A percentile compares a stretch with the other conserved stretches of the same genome.
Evolutionary conservation across 2,329 filamentous ascomycete species (phyloP).

Genomic region (Golovinomyces cichoracearum): DNA sequence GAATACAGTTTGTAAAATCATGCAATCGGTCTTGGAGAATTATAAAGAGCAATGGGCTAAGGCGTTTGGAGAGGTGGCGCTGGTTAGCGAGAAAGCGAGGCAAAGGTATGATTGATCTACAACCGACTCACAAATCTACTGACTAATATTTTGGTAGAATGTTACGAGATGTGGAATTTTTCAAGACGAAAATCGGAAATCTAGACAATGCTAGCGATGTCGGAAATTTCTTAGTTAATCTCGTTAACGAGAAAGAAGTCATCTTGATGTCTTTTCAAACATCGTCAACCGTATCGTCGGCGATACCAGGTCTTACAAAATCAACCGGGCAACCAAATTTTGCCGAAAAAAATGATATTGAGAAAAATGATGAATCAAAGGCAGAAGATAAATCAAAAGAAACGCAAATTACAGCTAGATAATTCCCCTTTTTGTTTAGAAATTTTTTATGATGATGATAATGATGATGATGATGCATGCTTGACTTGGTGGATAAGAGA

Average conservation of each 20-base stretch:
- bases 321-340: not conserved
- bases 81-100: conserved; percentile 34
- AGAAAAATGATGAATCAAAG: not conserved
- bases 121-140: not conserved
- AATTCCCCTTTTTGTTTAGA: no score
- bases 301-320: not conserved
- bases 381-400: no score
- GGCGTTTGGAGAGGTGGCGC: conserved; percentile 31
- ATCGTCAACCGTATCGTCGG: no score
- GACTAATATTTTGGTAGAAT: conserved; percentile 22
- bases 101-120: conserved; percentile 25
- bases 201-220: conserved; percentile 36
- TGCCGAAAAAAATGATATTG: not conserved
- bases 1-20: conserved; percentile 37
- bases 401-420: no score
- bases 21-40: conserved; percentile 39
- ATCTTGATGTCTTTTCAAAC: not conserved
- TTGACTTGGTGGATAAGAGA: no score
- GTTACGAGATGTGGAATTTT: conserved; percentile 35
- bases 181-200: conserved; percentile 33
- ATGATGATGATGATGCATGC: no score
- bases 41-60: conserved; percentile 40
- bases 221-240: conserved; percentile 39
- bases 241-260: conserved; percentile 29
- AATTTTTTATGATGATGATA: no score